Base-by-base conservation (phyloP, 805 yeast genomes). In the Lipomyces spencermartinsiae region DNA sequence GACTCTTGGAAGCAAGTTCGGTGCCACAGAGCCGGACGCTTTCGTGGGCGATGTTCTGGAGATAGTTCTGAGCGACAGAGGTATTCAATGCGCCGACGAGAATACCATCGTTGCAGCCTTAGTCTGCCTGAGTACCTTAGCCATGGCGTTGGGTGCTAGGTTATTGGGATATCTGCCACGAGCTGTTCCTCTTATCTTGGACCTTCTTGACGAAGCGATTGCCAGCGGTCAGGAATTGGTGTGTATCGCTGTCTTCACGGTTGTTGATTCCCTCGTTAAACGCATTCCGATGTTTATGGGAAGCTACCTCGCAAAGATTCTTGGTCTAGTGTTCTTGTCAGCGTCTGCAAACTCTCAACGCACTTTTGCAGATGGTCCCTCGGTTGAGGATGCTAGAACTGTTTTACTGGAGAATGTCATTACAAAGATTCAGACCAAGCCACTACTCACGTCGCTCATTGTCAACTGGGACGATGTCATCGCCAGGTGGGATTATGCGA, bases 241-340 rank as follows among this genome's bases (percentile, higher is more conserved):
- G 46, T 95, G 92, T 76, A 82, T 91, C 16, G 86, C 98, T 0
- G 83, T 89, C 16, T 79, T 92, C 67, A 85, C 92, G 46, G 81
- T 94, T 58, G 83, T 91, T 65, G 87, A 97, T 5, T 85, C 93
- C 57, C 82, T 92, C 74, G 81, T 93, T 61, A 91, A 89, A 78
- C 87, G 91, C 73, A 88, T 95, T 72, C 98, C 99, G 46, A 89
- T 91, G 10, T 94, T 94, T 76, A 84, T 94, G 79, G 81, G 86
- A 55, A 87, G 94, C 2, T 88, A 87, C 73, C 80, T 92, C 74
- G 84, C 83, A 62, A 87, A 87, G 46, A 85, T 92, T 57, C 79
- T 93, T 61, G 80, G 81, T 59, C 82, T 88, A 4, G 80, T 90
- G 35, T 74, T 81, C 58, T 60, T 70, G 31, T 71, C 74, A 5